phyloP scores from a whole-genome alignment of 2,329 filamentous ascomycete species.

The Xylaria sp. region DNA sequence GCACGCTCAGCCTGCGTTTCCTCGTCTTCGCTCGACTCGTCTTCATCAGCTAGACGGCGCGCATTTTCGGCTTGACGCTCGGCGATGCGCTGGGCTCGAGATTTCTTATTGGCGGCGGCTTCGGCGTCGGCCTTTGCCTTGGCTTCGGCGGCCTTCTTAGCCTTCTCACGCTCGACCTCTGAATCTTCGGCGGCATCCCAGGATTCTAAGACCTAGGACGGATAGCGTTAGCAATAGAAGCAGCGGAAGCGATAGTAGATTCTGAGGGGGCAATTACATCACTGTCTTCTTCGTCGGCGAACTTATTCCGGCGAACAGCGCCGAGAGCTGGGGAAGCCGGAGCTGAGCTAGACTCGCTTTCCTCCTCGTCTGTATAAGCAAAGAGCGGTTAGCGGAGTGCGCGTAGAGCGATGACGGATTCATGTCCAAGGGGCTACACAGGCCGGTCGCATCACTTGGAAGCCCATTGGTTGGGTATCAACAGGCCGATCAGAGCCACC shows the following conservation, averaged over 20 bases:
- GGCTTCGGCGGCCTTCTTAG: slow-evolving; percentile 82
- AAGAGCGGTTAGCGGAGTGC: slow-evolving; percentile 41
- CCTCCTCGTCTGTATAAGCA: slow-evolving; percentile 51
- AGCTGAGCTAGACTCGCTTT: slow-evolving; percentile 51
- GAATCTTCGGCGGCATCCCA: slow-evolving; percentile 98
- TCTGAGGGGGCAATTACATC: slow-evolving; percentile 67
- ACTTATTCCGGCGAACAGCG: slow-evolving; percentile 68
- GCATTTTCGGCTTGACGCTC: slow-evolving; percentile 75
- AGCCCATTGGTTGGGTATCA: slow-evolving; percentile 22
- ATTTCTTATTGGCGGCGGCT: slow-evolving; percentile 90
- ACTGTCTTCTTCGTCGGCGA: slow-evolving; percentile 89
- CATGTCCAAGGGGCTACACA: slow-evolving; percentile 31
- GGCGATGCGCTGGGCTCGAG: slow-evolving; percentile 84
- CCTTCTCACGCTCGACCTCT: slow-evolving; percentile 96
- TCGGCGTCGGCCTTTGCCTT: slow-evolving; percentile 91
- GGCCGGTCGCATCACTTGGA: slow-evolving; percentile 24
- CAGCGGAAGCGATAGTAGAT: slow-evolving; percentile 1
- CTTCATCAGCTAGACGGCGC: slow-evolving; percentile 61
- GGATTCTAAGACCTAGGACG: slow-evolving; percentile 82
- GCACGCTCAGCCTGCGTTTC: slow-evolving; percentile 79
- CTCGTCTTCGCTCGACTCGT: slow-evolving; percentile 69
- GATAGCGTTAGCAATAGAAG: slow-evolving; percentile 30
- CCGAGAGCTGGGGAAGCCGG: slow-evolving; percentile 54
- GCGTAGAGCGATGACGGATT: slow-evolving; percentile 26
- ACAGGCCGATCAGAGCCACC: slow-evolving; percentile 35